These are phyloP conservation scores for Apiospora sp. DNA, from an alignment of 2,329 filamentous ascomycete genomes.

Conservation along the genomic window DNA sequence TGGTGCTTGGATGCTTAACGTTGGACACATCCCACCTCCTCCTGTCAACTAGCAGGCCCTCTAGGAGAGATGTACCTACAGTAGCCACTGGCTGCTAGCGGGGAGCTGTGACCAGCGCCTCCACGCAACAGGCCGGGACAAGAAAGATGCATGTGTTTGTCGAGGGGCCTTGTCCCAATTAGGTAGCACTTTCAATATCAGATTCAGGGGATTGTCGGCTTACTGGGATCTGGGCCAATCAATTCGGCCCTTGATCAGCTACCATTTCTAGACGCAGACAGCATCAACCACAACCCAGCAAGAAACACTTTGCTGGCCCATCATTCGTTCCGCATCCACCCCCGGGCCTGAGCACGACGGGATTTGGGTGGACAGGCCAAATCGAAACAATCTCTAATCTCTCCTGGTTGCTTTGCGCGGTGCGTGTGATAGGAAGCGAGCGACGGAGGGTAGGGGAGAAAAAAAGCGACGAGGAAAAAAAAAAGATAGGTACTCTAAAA, in stretches of 20 bases:
- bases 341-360: slow-evolving; percentile 1
- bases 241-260: background rate
- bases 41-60: background rate
- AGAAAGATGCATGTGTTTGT: slow-evolving; percentile 8
- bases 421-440: slow-evolving; percentile 3
- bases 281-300: background rate
- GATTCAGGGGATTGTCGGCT: slow-evolving; percentile 9
- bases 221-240: slow-evolving; percentile 3
- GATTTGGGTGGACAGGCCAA: slow-evolving; percentile 11
- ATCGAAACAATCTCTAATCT: slow-evolving; percentile 17
- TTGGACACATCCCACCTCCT: background rate
- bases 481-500: background rate
- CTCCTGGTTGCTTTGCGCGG: slow-evolving; percentile 1
- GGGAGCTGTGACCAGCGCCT: background rate
- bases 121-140: background rate
- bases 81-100: background rate
- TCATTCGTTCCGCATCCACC: slow-evolving; percentile 15
- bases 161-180: background rate
- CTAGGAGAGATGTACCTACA: background rate
- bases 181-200: slow-evolving; percentile 16
- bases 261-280: slow-evolving; percentile 6
- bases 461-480: background rate
- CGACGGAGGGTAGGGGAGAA: background rate
- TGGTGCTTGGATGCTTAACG: background rate
- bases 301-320: slow-evolving; percentile 12